phyloP scores from a whole-genome alignment of 768 basidiomycete species.

The Lactarius indigo region DNA sequence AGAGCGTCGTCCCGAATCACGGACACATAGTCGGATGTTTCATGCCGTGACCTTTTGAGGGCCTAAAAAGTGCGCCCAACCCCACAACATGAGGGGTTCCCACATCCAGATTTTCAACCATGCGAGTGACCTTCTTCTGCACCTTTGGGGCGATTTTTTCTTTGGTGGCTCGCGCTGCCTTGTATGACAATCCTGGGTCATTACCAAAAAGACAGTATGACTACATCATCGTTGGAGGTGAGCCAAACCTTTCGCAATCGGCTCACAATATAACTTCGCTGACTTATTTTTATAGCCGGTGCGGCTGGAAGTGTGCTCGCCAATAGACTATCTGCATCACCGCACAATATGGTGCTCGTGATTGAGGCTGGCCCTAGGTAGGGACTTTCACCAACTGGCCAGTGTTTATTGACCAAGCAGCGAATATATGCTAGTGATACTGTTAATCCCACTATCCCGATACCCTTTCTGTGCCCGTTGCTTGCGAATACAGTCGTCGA shows the following conservation, averaged over 20 bases:
- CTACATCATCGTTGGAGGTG: conserved; percentile 3
- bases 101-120: not conserved
- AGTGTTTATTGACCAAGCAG: not conserved
- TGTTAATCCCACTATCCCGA: conserved; percentile 20
- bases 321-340: conserved; percentile 5
- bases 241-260: not conserved
- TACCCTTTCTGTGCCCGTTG: conserved; percentile 22
- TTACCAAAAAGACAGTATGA: not conserved
- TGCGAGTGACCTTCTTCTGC: not conserved
- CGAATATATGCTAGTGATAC: not conserved
- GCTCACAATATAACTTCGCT: not conserved
- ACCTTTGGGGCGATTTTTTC: not conserved
- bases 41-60: not conserved
- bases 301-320: conserved; percentile 5
- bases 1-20: not conserved
- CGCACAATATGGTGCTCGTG: not conserved
- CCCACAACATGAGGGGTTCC: not conserved
- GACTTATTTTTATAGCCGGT: not conserved
- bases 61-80: not conserved
- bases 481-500: conserved; percentile 23
- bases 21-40: not conserved
- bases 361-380: conserved; percentile 9
- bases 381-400: not conserved
- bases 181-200: not conserved
- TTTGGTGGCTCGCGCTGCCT: not conserved